Evolutionary conservation across 495 filamentous ascomycete species (phyloP), one percentile per base, ranked within the genome.

Genomic region (Lentithecium fluviatile): DNA sequence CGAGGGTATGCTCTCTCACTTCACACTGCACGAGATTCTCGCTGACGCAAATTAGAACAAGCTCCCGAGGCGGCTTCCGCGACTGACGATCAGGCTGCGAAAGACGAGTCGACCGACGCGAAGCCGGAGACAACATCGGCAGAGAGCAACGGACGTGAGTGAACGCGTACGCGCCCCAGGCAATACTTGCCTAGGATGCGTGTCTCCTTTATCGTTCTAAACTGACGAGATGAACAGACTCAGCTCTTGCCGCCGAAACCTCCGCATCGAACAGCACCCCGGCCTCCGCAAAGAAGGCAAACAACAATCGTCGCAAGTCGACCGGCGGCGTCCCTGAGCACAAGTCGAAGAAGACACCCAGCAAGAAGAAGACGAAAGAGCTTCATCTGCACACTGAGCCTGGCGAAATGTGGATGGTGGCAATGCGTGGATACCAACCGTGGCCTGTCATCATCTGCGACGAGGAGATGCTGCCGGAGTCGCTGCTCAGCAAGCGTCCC

Each of bases 371-470:
- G 70, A 91, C 88, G 7, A 85, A 82, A 56, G 82, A 83, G 65
- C 79, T 92, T 47, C 84, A 95, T 58, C 77, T 89, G 46, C 80
- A 94, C 68, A 90, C 87, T 57, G 78, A 93, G 75, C 88, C 92
- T 1, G 92, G 92, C 66, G 83, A 96, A 60, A 87, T 89, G 73
- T 96, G 83, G 75, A 86, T 91, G 51, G 89, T 90, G 58, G 85
- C 88, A 68, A 84, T 97, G 69, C 92, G 90, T 78, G 91, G 91
- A 54, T 91, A 88, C 75, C 90, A 91, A 12, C 84, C 87, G 42
- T 97, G 92, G 92, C 92, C 92, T 2, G 83, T 88, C 42, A 87
- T 97, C 73, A 83, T 97, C 59, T 90, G 87, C 67, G 90, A 95
- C 69, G 92, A 97, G 74, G 86, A 88, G 59, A 96, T 97, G 83